Conservation (phyloP, 1,284 basidiomycete species). For the Cerrena zonata region DNA sequence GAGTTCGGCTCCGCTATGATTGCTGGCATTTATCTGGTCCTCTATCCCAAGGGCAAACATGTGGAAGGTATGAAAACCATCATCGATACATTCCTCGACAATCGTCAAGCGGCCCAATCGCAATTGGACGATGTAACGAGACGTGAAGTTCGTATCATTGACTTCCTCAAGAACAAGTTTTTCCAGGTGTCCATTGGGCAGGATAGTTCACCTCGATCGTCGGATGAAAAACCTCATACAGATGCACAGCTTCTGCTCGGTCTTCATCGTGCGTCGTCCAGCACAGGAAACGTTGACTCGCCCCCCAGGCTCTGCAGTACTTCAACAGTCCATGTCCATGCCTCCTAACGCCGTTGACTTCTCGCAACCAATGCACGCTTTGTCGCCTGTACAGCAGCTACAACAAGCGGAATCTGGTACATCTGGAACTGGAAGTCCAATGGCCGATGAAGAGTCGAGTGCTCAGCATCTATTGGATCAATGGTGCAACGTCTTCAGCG, state of each 20-base stretch:
- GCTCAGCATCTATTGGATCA: constrained; percentile 74
- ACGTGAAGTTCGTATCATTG: constrained; percentile 73
- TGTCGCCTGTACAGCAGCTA: constrained; percentile 51
- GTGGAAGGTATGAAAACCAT: constrained; percentile 69
- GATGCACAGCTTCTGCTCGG: constrained; percentile 46
- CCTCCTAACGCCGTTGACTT: constrained; percentile 5
- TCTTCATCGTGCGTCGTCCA: constrained; percentile 34
- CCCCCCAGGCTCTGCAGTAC: not conserved
- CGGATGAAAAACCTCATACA: constrained; percentile 21
- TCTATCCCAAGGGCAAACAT: constrained; percentile 67
- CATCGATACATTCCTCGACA: constrained; percentile 68
- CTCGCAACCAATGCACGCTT: constrained; percentile 33
- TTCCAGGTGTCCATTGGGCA: not conserved
- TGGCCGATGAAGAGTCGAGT: constrained; percentile 65
- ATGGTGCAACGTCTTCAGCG: constrained; percentile 73
- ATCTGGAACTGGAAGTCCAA: constrained; percentile 48
- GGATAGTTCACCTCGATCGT: constrained; percentile 1
- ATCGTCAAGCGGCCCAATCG: constrained; percentile 59
- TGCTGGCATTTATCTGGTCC: constrained; percentile 74
- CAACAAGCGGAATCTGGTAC: constrained; percentile 39
- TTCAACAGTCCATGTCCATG: constrained; percentile 1
- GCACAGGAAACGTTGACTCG: not conserved
- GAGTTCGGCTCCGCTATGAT: constrained; percentile 85
- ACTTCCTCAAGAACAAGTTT: constrained; percentile 67
- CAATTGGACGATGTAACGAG: constrained; percentile 78